Evolutionary conservation across 768 basidiomycete genomes (phyloP).

Genomic region (Mycena epipterygia): DNA sequence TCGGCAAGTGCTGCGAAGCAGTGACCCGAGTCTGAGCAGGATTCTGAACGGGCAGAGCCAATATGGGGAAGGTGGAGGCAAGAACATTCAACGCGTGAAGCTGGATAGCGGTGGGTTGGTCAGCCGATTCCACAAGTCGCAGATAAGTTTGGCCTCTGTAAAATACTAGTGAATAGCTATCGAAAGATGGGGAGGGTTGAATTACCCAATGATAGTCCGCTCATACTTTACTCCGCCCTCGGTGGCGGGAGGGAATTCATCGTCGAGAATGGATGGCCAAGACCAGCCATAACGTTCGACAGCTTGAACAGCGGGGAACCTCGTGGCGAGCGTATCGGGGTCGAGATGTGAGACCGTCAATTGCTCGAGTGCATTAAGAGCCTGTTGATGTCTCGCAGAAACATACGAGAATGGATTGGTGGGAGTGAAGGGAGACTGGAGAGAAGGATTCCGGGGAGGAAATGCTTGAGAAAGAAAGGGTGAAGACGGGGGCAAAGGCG

Average conservation of each 20-base stretch:
- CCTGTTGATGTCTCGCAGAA: constrained; percentile 57
- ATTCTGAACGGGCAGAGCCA: constrained; percentile 50
- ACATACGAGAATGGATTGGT: constrained; percentile 53
- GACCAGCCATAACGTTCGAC: constrained; percentile 58
- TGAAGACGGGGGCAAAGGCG: constrained; percentile 25
- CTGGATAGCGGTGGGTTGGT: constrained; percentile 69
- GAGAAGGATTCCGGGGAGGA: constrained; percentile 5
- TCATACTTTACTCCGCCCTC: constrained; percentile 60
- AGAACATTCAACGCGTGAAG: constrained; percentile 75
- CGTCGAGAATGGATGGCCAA: constrained; percentile 66
- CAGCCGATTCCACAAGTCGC: constrained; percentile 59
- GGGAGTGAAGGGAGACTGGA: constrained; percentile 26
- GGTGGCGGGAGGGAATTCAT: constrained; percentile 56
- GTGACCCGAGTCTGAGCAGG: constrained; percentile 39
- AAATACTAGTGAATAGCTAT: constrained; percentile 28
- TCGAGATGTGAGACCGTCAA: constrained; percentile 24
- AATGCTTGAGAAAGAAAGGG: constrained; percentile 19
- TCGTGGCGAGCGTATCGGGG: constrained; percentile 24
- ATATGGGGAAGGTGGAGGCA: constrained; percentile 67
- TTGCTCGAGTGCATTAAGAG: constrained; percentile 47
- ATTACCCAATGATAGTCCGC: constrained; percentile 56
- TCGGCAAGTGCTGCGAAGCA: constrained; percentile 53
- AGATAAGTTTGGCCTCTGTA: constrained; percentile 68
- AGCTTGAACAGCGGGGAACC: constrained; percentile 47
- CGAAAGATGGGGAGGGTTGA: neutral